phyloP scores from a whole-genome alignment of 805 yeast genomes.

The Candida ponderosae region DNA sequence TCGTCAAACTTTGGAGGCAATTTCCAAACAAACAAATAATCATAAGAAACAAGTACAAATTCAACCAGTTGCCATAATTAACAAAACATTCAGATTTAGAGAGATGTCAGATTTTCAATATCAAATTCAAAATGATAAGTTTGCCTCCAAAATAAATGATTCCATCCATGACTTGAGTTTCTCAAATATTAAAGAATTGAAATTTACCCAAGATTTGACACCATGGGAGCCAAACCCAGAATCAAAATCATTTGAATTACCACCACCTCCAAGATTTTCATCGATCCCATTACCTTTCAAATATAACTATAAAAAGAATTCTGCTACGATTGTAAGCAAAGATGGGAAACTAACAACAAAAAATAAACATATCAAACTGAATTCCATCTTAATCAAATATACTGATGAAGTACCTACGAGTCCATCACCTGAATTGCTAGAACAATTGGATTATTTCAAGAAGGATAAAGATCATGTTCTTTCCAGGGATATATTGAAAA shows the following conservation, averaged over 20 bases:
- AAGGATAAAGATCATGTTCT: constrained; percentile 22
- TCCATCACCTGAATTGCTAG: constrained; percentile 42
- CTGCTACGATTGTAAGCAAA: constrained; percentile 35
- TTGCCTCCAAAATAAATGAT: constrained; percentile 30
- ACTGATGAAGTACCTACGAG: constrained; percentile 36
- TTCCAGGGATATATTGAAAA: constrained; percentile 20
- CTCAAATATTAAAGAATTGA: constrained; percentile 30
- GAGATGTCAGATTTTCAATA: constrained; percentile 86
- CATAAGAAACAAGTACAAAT: constrained; percentile 32
- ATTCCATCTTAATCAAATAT: constrained; percentile 47
- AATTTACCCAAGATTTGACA: constrained; percentile 24
- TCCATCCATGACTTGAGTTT: constrained; percentile 37
- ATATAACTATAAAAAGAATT: constrained; percentile 72
- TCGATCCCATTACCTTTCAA: constrained; percentile 68
- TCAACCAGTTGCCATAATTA: constrained; percentile 60
- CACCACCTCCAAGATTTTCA: constrained; percentile 85
- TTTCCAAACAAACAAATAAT: constrained; percentile 10
- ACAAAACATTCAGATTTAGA: constrained; percentile 67
- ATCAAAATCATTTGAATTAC: constrained; percentile 37
- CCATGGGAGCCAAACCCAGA: constrained; percentile 26
- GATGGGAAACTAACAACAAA: constrained; percentile 42
- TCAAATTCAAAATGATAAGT: constrained; percentile 47
- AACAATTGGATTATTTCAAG: constrained; percentile 30
- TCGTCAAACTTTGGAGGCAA: constrained; percentile 29
- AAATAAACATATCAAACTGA: constrained; percentile 39